Evolutionary conservation across 2,329 filamentous ascomycete species (phyloP).

Genomic region (Fusarium torulosum): DNA sequence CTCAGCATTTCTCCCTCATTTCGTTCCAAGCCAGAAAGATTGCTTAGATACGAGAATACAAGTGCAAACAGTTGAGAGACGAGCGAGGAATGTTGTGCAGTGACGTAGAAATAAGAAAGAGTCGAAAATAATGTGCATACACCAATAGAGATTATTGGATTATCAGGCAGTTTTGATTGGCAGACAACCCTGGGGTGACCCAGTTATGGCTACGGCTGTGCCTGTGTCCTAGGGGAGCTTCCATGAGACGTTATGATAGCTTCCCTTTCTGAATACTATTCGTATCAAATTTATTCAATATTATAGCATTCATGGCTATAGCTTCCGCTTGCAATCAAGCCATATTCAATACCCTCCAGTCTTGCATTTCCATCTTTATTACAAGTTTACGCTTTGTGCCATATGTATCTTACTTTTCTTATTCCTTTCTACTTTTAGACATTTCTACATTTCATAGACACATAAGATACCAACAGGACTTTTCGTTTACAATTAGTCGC

Average conservation of each 20-base stretch:
- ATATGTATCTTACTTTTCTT: slow-evolving; percentile 12
- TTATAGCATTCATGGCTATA: background rate
- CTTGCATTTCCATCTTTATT: background rate
- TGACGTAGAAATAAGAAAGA: background rate
- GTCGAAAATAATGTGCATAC: slow-evolving; percentile 41
- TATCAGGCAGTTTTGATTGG: slow-evolving; percentile 21
- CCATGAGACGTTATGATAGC: background rate
- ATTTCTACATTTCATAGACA: slow-evolving; percentile 32
- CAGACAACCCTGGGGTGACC: slow-evolving; percentile 16
- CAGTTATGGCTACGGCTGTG: background rate
- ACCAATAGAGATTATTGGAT: slow-evolving; percentile 41
- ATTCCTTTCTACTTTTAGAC: slow-evolving; percentile 28
- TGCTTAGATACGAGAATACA: background rate
- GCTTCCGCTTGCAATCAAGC: background rate
- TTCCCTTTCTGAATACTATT: background rate
- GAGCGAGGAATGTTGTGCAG: background rate
- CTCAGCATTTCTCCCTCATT: slow-evolving; percentile 56
- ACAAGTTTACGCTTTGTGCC: background rate
- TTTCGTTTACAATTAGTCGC: slow-evolving; percentile 38
- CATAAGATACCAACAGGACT: slow-evolving; percentile 23
- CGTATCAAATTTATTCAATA: background rate
- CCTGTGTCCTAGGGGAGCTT: background rate
- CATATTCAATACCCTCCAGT: background rate
- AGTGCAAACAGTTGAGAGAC: background rate
- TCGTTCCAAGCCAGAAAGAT: slow-evolving; percentile 31